A percentile compares a stretch with the other conserved stretches of the same genome.
Evolutionary conservation across 2,329 filamentous ascomycete genomes (phyloP).

Genomic region (Penicillium sp.): DNA sequence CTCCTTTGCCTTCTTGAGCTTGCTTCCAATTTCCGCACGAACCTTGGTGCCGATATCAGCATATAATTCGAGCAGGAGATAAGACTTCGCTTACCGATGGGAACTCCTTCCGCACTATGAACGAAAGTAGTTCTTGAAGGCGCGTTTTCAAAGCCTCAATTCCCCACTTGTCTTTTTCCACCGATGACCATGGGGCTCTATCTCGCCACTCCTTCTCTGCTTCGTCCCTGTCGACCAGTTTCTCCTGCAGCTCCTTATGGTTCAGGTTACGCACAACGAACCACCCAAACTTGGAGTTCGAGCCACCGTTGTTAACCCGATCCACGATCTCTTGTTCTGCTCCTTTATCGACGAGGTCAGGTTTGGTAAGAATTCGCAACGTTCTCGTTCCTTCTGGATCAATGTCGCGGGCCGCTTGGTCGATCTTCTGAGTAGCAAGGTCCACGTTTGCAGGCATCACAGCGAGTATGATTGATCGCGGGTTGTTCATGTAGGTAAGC

Average conservation of each 20-base stretch:
- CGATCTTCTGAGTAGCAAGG: constrained; percentile 52
- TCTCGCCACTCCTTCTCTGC: not conserved
- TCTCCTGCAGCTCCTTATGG: not conserved
- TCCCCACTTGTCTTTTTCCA: constrained; percentile 1
- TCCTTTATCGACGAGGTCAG: constrained; percentile 56
- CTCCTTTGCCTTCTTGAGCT: constrained; percentile 32
- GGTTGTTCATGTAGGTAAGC: constrained; percentile 43
- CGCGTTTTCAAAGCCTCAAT: not conserved
- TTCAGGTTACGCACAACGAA: constrained; percentile 1
- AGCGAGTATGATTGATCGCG: constrained; percentile 47
- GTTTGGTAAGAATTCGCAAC: constrained; percentile 61
- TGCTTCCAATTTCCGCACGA: constrained; percentile 41
- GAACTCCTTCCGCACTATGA: not conserved
- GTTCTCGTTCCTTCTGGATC: constrained; percentile 46
- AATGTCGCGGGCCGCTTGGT: constrained; percentile 42
- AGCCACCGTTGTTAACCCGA: not conserved
- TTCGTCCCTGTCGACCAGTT: not conserved
- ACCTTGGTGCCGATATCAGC: constrained; percentile 9
- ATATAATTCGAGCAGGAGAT: not conserved
- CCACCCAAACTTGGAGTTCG: not conserved
- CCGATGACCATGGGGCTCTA: not conserved
- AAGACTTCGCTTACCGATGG: not conserved
- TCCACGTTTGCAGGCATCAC: constrained; percentile 51
- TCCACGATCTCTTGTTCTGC: constrained; percentile 29
- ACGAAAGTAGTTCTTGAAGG: not conserved